phyloP scores from a whole-genome alignment of 2,329 filamentous ascomycete genomes.

The Talaromyces funiculosus region DNA sequence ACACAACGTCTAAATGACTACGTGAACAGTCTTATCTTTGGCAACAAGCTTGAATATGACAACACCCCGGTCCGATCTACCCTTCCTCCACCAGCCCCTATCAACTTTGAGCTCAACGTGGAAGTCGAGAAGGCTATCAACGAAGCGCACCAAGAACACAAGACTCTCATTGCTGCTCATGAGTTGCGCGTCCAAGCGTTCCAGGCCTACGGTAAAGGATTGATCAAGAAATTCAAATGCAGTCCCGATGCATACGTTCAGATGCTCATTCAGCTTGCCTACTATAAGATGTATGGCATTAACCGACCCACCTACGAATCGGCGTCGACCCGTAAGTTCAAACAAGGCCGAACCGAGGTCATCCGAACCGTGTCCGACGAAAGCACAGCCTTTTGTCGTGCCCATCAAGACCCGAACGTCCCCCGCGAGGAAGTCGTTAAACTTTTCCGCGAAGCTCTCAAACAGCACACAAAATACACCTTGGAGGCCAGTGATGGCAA shows the following conservation, averaged over 20 bases:
- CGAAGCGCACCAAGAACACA: slow-evolving; percentile 72
- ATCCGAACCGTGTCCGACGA: slow-evolving; percentile 90
- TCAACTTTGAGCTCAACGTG: slow-evolving; percentile 73
- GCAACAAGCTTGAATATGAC: slow-evolving; percentile 88
- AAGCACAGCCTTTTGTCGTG: slow-evolving; percentile 79
- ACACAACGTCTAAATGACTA: slow-evolving; percentile 96
- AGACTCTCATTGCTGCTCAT: slow-evolving; percentile 74
- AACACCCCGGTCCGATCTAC: slow-evolving; percentile 71
- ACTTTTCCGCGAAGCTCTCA: slow-evolving; percentile 75
- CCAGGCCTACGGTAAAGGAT: slow-evolving; percentile 93
- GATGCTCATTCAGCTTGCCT: slow-evolving; percentile 97
- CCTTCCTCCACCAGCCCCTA: slow-evolving; percentile 70
- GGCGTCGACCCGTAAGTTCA: slow-evolving; percentile 88
- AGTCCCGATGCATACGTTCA: slow-evolving; percentile 96
- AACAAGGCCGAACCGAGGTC: slow-evolving; percentile 92
- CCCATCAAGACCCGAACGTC: slow-evolving; percentile 67
- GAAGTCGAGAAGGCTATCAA: slow-evolving; percentile 73
- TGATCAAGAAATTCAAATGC: slow-evolving; percentile 99
- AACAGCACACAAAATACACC: slow-evolving; percentile 86
- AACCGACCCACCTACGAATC: slow-evolving; percentile 98
- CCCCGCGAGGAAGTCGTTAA: slow-evolving; percentile 62
- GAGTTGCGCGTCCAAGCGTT: slow-evolving; percentile 92
- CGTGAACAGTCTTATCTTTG: slow-evolving; percentile 84
- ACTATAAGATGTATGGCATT: slow-evolving; percentile 98
- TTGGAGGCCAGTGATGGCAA: slow-evolving; percentile 81